Evolutionary conservation across 495 filamentous ascomycete genomes (phyloP).

Genomic region (Lentithecium fluviatile): DNA sequence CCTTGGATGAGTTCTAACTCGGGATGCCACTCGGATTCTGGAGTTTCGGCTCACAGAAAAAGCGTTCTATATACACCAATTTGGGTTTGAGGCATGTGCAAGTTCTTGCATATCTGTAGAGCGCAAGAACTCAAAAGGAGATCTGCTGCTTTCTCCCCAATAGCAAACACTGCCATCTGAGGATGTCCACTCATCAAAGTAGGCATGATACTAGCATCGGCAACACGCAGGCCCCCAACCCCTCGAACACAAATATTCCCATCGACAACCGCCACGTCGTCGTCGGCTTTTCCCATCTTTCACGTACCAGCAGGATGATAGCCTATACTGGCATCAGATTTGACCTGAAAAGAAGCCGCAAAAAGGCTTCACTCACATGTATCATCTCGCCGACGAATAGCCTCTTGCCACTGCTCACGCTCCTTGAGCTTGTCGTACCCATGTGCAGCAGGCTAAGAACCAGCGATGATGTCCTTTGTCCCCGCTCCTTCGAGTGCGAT

Average conservation of each 20-base stretch:
- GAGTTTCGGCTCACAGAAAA: no score
- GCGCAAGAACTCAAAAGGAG: no score
- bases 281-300: conserved; percentile 14
- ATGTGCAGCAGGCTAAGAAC: conserved; percentile 51
- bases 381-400: conserved; percentile 46
- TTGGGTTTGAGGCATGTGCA: no score
- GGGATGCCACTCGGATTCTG: no score
- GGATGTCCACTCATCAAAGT: conserved; percentile 55
- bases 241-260: conserved; percentile 4
- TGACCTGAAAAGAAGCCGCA: conserved; percentile 50
- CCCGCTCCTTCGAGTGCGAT: conserved; percentile 53
- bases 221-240: conserved; percentile 11
- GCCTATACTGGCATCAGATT: conserved; percentile 44
- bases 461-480: conserved; percentile 56
- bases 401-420: conserved; percentile 53
- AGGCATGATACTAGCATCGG: conserved; percentile 53
- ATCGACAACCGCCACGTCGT: conserved; percentile 16
- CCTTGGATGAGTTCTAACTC: no score
- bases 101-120: no score
- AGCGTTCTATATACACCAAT: no score
- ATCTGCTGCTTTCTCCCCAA: conserved; percentile 59
- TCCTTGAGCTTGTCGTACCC: conserved; percentile 49
- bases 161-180: conserved; percentile 57
- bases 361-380: conserved; percentile 1
- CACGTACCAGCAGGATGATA: conserved; percentile 30